A percentile compares a stretch with the other conserved stretches of the same genome.
Conservation (phyloP, 257 asterid species). For the Solanum chilense region DNA sequence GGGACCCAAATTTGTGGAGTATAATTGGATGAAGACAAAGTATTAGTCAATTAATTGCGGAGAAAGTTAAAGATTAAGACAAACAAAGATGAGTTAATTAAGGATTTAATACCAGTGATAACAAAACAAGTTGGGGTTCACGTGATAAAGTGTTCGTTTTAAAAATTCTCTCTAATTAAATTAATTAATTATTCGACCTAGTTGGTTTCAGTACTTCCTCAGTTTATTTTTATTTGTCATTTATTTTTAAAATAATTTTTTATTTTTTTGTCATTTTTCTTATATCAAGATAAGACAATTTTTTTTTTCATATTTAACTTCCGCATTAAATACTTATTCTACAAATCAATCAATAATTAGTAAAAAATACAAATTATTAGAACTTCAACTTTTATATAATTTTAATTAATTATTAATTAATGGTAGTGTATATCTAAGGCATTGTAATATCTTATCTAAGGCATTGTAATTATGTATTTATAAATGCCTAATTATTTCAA, state of each 20-base stretch:
- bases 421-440: background rate
- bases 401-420: background rate
- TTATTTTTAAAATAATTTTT: too few species aligned
- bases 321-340: too few species aligned
- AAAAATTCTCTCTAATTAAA: background rate
- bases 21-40: constrained; percentile 4
- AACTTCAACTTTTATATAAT: background rate
- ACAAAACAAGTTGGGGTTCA: constrained; percentile 3
- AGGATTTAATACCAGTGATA: background rate
- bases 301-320: background rate
- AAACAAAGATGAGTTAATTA: constrained; percentile 1
- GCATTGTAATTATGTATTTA: background rate
- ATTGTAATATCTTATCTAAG: background rate
- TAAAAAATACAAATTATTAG: too few species aligned
- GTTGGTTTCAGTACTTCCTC: background rate
- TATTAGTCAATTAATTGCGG: constrained; percentile 2
- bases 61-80: constrained; percentile 12
- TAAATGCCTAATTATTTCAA: background rate
- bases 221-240: background rate
- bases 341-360: too few species aligned
- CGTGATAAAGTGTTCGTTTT: constrained; percentile 19
- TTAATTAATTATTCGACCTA: background rate
- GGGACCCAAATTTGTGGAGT: constrained; percentile 17
- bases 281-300: background rate
- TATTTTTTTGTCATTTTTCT: too few species aligned